Evolutionary conservation across 2,329 filamentous ascomycete species (phyloP).

Genomic region (Dothidotthia symphoricarpi): DNA sequence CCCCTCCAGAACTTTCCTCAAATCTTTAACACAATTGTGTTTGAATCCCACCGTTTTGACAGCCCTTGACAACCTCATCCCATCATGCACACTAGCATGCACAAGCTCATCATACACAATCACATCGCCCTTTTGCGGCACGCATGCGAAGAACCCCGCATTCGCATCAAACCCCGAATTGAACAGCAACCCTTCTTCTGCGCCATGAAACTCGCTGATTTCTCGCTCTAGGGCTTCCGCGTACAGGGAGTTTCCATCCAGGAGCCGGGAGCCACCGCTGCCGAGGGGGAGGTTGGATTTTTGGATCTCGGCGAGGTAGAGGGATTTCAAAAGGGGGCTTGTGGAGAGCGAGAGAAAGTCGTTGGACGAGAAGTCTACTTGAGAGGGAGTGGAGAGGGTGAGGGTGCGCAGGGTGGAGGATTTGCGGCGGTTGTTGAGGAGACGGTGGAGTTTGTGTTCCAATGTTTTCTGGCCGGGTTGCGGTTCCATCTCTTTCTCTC

Average conservation of each 20-base stretch:
- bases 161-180: constrained; percentile 57
- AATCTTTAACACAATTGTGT: constrained; percentile 54
- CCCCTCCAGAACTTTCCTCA: constrained; percentile 43
- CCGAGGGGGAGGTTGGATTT: constrained; percentile 48
- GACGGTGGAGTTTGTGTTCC: constrained; percentile 21
- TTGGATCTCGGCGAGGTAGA: constrained; percentile 50
- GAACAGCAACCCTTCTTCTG: constrained; percentile 58
- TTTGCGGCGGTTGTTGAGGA: constrained; percentile 44
- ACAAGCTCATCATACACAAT: constrained; percentile 71
- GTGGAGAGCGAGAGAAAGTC: constrained; percentile 62
- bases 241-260: constrained; percentile 64
- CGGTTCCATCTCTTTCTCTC: constrained; percentile 11
- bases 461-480: constrained; percentile 9
- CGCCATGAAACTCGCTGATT: constrained; percentile 61
- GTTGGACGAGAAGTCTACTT: constrained; percentile 63
- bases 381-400: constrained; percentile 31
- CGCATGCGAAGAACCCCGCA: constrained; percentile 47
- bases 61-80: constrained; percentile 63
- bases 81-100: constrained; percentile 77
- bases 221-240: constrained; percentile 58
- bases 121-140: constrained; percentile 49
- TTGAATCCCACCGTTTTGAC: constrained; percentile 50
- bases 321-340: constrained; percentile 47
- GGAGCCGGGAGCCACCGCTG: constrained; percentile 60
- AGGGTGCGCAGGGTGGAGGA: constrained; percentile 35